A percentile compares a stretch with the other conserved stretches of the same genome.
These are phyloP conservation scores for Cryptosporidium felis DNA, from an alignment of 169 alveolate genomes.

Conservation along the genomic window DNA sequence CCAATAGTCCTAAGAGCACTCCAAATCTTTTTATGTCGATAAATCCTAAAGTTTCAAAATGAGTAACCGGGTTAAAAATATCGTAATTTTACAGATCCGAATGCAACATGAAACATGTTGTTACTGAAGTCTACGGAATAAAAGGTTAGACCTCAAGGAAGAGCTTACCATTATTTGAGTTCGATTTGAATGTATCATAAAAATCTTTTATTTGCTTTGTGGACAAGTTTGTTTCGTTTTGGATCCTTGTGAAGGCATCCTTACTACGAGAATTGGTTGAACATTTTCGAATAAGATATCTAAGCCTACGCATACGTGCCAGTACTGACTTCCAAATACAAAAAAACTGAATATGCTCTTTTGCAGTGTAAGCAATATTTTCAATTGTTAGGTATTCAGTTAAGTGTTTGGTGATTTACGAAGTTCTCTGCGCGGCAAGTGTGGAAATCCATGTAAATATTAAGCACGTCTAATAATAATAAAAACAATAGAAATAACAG, in stretches of 20 bases:
- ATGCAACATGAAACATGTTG: too few species aligned
- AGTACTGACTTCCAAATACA: too few species aligned
- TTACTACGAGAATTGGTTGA: neutral
- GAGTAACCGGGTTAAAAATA: too few species aligned
- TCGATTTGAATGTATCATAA: conserved; percentile 20
- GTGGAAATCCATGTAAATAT: conserved; percentile 1
- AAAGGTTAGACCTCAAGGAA: too few species aligned
- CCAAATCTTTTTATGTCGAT: conserved; percentile 66
- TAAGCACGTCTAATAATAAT: neutral
- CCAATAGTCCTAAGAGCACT: conserved; percentile 71
- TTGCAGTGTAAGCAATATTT: too few species aligned
- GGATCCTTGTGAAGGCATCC: conserved; percentile 16
- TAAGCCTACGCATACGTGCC: neutral
- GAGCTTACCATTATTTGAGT: conserved; percentile 65
- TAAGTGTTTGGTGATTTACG: too few species aligned
- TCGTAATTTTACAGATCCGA: too few species aligned
- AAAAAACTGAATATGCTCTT: too few species aligned
- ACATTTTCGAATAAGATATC: neutral
- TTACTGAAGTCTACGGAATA: too few species aligned
- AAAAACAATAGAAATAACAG: neutral
- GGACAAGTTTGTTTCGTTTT: conserved; percentile 27
- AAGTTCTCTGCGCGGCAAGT: conserved; percentile 14
- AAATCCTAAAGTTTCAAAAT: conserved; percentile 9
- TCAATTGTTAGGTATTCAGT: too few species aligned
- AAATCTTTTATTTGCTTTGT: conserved; percentile 56